These are phyloP conservation scores for Pythium rhizo-oryzae DNA, from an alignment of 352 stramenopile species.

Conservation along the genomic window DNA sequence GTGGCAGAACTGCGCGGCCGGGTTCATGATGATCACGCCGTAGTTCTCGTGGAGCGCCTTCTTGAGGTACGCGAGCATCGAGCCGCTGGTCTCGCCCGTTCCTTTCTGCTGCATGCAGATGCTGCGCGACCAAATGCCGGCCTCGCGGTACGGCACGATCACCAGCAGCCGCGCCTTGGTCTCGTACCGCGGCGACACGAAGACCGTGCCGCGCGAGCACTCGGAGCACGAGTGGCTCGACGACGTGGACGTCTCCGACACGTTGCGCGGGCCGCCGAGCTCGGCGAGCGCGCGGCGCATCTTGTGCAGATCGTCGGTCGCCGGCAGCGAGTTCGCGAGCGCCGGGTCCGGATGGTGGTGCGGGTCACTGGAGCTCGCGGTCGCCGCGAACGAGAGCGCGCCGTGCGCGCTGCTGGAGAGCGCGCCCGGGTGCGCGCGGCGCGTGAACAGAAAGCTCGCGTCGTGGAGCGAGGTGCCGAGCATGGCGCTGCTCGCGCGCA, in stretches of 20 bases:
- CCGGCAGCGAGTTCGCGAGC: neutral
- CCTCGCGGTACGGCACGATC: constrained; percentile 84
- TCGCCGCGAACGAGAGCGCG: neutral
- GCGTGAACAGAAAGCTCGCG: constrained; percentile 20
- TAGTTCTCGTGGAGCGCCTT: constrained; percentile 85
- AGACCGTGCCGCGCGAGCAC: constrained; percentile 70
- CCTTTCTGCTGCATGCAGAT: constrained; percentile 80
- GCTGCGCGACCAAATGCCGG: constrained; percentile 83
- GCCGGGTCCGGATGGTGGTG: neutral
- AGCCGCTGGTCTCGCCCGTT: constrained; percentile 60
- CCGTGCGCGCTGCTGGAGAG: neutral
- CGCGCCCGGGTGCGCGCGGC: neutral
- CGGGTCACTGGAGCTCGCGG: neutral
- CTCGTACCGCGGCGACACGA: constrained; percentile 62
- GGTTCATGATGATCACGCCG: constrained; percentile 84
- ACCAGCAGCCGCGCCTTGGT: constrained; percentile 70
- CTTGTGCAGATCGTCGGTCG: constrained; percentile 19
- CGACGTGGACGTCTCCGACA: constrained; percentile 23
- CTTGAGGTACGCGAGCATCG: constrained; percentile 80
- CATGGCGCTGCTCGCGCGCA: constrained; percentile 27
- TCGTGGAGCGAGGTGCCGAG: constrained; percentile 24
- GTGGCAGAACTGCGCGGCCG: constrained; percentile 74
- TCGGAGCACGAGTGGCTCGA: constrained; percentile 40
- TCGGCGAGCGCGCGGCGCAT: constrained; percentile 20
- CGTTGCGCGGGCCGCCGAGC: constrained; percentile 2